A percentile compares a stretch with the other conserved stretches of the same genome.
Evolutionary conservation across 306 rosid species (phyloP).

Genomic region (Clitoria ternatea): DNA sequence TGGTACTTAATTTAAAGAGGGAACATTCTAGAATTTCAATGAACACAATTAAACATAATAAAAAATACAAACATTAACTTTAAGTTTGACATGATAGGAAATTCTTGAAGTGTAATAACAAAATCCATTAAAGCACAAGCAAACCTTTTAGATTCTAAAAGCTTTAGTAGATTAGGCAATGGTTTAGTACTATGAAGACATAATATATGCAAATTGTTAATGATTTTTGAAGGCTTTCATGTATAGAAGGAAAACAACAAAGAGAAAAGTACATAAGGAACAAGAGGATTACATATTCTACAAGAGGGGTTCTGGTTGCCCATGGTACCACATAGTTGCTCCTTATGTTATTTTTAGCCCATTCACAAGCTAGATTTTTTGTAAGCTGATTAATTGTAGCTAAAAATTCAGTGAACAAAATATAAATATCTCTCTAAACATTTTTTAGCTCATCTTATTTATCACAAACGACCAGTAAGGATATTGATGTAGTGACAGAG

Average conservation of each 20-base stretch:
- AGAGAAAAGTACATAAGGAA: background rate
- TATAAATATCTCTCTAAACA: background rate
- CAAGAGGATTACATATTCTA: constrained; percentile 45
- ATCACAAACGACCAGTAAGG: too few relatives aligned
- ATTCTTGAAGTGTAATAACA: background rate
- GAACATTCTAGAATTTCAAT: background rate
- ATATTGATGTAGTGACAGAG: too few relatives aligned
- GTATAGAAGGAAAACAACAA: background rate
- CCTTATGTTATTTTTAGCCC: constrained; percentile 90
- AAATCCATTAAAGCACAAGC: background rate
- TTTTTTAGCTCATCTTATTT: too few relatives aligned
- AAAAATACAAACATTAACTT: background rate
- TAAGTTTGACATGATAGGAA: background rate
- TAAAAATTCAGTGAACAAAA: constrained; percentile 31
- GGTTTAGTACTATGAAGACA: background rate
- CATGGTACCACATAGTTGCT: constrained; percentile 82
- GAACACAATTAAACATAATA: background rate
- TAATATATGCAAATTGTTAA: background rate
- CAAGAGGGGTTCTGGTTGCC: constrained; percentile 67
- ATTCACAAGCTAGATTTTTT: constrained; percentile 78
- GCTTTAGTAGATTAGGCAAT: background rate
- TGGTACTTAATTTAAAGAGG: background rate
- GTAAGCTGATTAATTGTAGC: constrained; percentile 92
- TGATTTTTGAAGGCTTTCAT: background rate
- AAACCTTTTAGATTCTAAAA: background rate